Percentiles rank a stretch among this genome's conserved stretches.
These are phyloP conservation scores for Alternaria consortialis DNA, from an alignment of 2,329 filamentous ascomycete genomes.

Conservation along the genomic window DNA sequence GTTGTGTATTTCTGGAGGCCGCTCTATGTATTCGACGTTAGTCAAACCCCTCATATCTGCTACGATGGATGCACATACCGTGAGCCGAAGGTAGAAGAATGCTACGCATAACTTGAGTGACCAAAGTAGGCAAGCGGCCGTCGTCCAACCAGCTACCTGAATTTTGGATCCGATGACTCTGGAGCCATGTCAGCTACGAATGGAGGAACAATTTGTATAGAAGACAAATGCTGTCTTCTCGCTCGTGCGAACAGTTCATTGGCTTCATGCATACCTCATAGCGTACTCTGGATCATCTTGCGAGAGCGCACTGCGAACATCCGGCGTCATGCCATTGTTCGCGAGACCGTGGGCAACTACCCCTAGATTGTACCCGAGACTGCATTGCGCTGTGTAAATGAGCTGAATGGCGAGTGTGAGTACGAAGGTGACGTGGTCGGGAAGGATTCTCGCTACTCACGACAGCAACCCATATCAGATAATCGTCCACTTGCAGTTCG, in stretches of 20 bases:
- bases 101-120: slow-evolving; percentile 65
- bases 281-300: not conserved
- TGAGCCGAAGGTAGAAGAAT: slow-evolving; percentile 64
- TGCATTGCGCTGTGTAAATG: not conserved
- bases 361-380: not conserved
- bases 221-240: not conserved
- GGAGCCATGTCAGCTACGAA: not conserved
- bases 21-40: not conserved
- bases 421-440: not conserved
- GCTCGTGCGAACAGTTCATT: rapidly evolving
- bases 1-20: not conserved
- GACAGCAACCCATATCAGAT: not conserved
- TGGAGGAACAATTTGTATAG: no score
- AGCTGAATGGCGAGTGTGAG: not conserved
- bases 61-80: slow-evolving; percentile 18
- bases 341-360: not conserved
- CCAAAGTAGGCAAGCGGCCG: slow-evolving; percentile 63
- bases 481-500: not conserved
- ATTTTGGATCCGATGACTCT: not conserved
- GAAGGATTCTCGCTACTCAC: not conserved
- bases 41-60: not conserved
- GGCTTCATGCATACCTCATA: not conserved
- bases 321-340: not conserved
- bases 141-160: slow-evolving; percentile 61
- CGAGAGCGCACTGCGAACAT: not conserved